A percentile compares a stretch with the other conserved stretches of the same genome.
Evolutionary conservation across 768 basidiomycete species (phyloP).

Genomic region (Serendipita sp.): DNA sequence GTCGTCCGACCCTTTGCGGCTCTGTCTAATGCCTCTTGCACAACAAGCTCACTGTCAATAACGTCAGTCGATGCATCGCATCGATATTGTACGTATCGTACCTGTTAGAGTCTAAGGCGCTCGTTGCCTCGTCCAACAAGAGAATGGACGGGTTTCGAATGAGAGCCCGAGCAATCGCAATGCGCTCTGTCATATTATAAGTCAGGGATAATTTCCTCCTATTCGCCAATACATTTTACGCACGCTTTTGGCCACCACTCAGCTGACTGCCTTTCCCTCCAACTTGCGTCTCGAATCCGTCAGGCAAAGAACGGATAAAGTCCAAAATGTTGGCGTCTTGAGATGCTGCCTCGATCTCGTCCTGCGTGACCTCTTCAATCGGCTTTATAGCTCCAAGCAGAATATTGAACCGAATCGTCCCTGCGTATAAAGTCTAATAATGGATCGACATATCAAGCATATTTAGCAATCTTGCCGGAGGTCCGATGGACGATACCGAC

Average conservation of each 20-base stretch:
- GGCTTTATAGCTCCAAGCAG: conserved; percentile 20
- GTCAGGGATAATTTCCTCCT: no score
- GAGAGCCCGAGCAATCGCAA: conserved; percentile 31
- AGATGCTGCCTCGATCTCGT: conserved; percentile 25
- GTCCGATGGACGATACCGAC: conserved; percentile 3
- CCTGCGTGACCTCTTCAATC: conserved; percentile 27
- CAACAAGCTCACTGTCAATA: conserved; percentile 25
- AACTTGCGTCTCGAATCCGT: conserved; percentile 19
- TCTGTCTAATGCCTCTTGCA: conserved; percentile 20
- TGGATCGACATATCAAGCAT: not conserved
- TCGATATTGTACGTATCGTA: not conserved
- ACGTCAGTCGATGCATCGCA: no score
- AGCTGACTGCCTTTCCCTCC: conserved; percentile 23
- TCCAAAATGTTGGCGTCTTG: conserved; percentile 23
- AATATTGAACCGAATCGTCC: conserved; percentile 28
- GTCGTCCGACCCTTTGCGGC: conserved; percentile 13
- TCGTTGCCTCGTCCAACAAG: conserved; percentile 17
- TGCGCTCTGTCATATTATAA: conserved; percentile 18
- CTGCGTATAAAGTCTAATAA: conserved; percentile 30
- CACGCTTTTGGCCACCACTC: conserved; percentile 20
- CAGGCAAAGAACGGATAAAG: conserved; percentile 16
- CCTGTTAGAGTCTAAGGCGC: conserved; percentile 26
- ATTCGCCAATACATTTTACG: no score
- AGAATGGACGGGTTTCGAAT: conserved; percentile 21
- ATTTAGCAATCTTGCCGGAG: not conserved